These are phyloP conservation scores for Dothideomycetes sp. DNA, from an alignment of 2,329 filamentous ascomycete species.

Conservation along the genomic window DNA sequence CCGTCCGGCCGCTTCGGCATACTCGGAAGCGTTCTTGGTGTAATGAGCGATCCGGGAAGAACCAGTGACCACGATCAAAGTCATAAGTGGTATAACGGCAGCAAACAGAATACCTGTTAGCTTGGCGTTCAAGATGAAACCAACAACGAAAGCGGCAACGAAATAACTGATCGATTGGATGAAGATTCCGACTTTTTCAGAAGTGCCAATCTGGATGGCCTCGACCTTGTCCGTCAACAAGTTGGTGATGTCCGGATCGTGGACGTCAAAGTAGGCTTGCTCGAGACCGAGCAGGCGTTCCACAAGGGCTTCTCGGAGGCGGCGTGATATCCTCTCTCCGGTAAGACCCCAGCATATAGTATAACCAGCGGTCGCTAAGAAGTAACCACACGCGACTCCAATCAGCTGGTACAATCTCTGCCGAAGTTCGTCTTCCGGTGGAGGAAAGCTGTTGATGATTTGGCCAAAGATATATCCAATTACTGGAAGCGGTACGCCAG, in stretches of 20 bases:
- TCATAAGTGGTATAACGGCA: slow-evolving; percentile 42
- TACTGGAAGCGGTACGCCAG: slow-evolving; percentile 33
- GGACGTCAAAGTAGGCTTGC: slow-evolving; percentile 43
- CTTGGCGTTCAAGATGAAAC: slow-evolving; percentile 35
- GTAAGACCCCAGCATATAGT: slow-evolving; percentile 42
- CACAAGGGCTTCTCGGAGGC: slow-evolving; percentile 38
- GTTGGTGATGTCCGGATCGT: slow-evolving; percentile 41
- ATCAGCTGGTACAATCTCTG: slow-evolving; percentile 36
- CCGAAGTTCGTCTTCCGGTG: slow-evolving; percentile 34
- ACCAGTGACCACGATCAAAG: slow-evolving; percentile 33
- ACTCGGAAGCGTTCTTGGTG: slow-evolving; percentile 29
- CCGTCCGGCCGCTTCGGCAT: slow-evolving; percentile 34
- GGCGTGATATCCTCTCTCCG: slow-evolving; percentile 41
- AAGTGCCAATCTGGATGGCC: slow-evolving; percentile 37
- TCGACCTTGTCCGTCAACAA: slow-evolving; percentile 38
- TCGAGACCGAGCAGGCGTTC: slow-evolving; percentile 42
- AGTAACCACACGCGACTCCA: slow-evolving; percentile 39
- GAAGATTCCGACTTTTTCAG: slow-evolving; percentile 40
- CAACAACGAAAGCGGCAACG: slow-evolving; percentile 35
- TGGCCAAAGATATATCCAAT: slow-evolving; percentile 39
- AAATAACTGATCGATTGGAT: slow-evolving; percentile 39
- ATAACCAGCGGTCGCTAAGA: slow-evolving; percentile 42
- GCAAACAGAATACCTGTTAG: slow-evolving; percentile 36
- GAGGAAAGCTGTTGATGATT: slow-evolving; percentile 44
- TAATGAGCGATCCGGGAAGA: slow-evolving; percentile 34